Evolutionary conservation across 2,329 filamentous ascomycete genomes (phyloP), one percentile per base, ranked within the genome.

Genomic region (Cladophialophora carrionii): DNA sequence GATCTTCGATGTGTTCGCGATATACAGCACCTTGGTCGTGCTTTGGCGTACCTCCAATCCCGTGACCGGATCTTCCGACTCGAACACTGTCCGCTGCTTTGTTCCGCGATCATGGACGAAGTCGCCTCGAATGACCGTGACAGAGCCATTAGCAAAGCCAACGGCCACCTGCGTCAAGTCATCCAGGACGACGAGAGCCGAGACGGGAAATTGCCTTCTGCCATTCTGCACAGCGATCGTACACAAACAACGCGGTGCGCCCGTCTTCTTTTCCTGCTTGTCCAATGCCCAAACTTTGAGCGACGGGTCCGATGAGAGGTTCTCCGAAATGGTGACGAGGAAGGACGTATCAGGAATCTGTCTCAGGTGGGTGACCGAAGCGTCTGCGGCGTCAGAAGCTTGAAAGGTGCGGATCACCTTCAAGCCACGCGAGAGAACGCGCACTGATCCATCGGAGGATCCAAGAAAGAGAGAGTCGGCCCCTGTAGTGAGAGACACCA

Each of bases 271-370:
- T 71, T 96, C 92, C 3, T 89, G 84, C 78, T 93, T 96, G 76
- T 98, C 93, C 71, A 99, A 82, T 24, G 92, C 94, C 95, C 95
- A 99, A n/a, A 98, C 94, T 77, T 96, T 98, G 66, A 99, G 79
- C 22, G 94, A 85, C 0, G 95, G 94, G 72, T 98, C 92, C 72
- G 86, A 90, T 46, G 90, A 90, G 59, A 97, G 81, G 73, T 98
- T 93, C 78, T 99, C 95, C 78, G 89, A 76, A 52, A 82, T 72
- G 0, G 95, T 98, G 41, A 97, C 88, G 31, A 99, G 83, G 68
- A 96, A 79, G 61, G 91, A 89, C 0, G 93, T 96, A 41, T 91
- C 90, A 69, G 93, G 90, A 32, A 98, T 85, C 79, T 97, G 94
- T 78, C 89, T 91, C 86, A 98, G 93, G 76, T 96, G 90, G 34